These are phyloP conservation scores for Cladosporium austrohemisphaericum DNA, from an alignment of 2,329 filamentous ascomycete genomes.

Conservation along the genomic window DNA sequence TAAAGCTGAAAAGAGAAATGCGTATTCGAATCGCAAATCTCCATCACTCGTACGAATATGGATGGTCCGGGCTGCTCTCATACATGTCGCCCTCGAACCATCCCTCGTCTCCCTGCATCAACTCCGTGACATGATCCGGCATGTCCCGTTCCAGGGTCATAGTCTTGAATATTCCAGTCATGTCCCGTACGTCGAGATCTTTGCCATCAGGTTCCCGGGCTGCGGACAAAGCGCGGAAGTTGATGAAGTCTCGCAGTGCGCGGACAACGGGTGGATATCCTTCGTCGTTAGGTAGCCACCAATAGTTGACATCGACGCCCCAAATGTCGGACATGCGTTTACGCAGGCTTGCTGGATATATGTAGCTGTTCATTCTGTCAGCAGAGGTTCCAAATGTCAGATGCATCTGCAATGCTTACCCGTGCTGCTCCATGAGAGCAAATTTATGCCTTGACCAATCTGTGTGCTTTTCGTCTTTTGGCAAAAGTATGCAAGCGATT, in stretches of 20 bases:
- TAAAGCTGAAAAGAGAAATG: no score
- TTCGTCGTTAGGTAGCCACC: slow-evolving; percentile 88
- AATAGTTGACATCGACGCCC: slow-evolving; percentile 67
- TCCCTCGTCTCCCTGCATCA: slow-evolving; percentile 9
- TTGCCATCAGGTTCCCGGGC: slow-evolving; percentile 23
- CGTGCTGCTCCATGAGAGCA: slow-evolving; percentile 70
- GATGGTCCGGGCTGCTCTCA: slow-evolving; percentile 15
- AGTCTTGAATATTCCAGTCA: slow-evolving; percentile 38
- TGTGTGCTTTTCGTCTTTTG: slow-evolving; percentile 65
- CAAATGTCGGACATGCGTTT: slow-evolving; percentile 73
- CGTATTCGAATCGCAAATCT: background rate
- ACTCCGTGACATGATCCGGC: slow-evolving; percentile 12
- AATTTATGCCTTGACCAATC: slow-evolving; percentile 79
- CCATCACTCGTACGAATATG: slow-evolving; percentile 3
- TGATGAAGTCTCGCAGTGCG: slow-evolving; percentile 72
- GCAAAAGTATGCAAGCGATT: slow-evolving; percentile 75
- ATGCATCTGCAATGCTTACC: slow-evolving; percentile 53
- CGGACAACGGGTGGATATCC: slow-evolving; percentile 69
- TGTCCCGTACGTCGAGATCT: slow-evolving; percentile 29
- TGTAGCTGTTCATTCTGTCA: slow-evolving; percentile 58
- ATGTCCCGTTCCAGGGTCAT: slow-evolving; percentile 24
- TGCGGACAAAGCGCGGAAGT: slow-evolving; percentile 29
- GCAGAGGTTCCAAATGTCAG: slow-evolving; percentile 7
- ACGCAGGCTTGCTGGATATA: slow-evolving; percentile 72
- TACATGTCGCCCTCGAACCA: slow-evolving; percentile 15